These are phyloP conservation scores for Triticum timopheevii DNA, from an alignment of 176 grass and related monocot species.

Conservation along the genomic window DNA sequence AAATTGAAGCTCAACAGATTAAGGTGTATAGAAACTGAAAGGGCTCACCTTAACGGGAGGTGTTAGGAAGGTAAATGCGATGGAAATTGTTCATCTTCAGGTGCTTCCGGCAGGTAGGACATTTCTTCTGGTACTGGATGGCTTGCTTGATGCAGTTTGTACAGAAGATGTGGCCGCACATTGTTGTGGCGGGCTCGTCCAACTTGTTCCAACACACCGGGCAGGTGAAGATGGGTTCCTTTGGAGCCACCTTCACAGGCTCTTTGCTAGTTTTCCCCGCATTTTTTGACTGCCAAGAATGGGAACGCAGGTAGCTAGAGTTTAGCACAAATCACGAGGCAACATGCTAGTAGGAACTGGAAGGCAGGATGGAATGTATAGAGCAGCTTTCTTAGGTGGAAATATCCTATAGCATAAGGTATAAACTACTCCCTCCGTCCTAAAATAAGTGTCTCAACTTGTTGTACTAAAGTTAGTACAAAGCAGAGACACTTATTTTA, in stretches of 20 bases:
- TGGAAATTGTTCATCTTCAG: slow-evolving; percentile 60
- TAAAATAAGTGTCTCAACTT: too few relatives aligned
- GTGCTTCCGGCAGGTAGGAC: slow-evolving; percentile 73
- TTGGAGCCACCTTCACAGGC: slow-evolving; percentile 36
- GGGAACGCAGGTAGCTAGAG: not conserved
- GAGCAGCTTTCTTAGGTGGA: not conserved
- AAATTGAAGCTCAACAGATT: not conserved
- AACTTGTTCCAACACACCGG: slow-evolving; percentile 83
- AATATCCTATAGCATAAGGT: not conserved
- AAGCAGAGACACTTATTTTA: too few relatives aligned
- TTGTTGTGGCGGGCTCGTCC: slow-evolving; percentile 69
- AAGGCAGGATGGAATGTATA: not conserved
- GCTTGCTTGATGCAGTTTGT: slow-evolving; percentile 67
- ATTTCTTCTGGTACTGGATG: slow-evolving; percentile 86
- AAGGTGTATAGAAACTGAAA: not conserved
- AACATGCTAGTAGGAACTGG: slow-evolving; percentile 13
- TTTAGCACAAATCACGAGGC: not conserved
- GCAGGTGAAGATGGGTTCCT: slow-evolving; percentile 73
- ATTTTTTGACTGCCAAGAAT: slow-evolving; percentile 31
- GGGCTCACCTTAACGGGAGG: slow-evolving; percentile 33
- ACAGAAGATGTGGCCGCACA: slow-evolving; percentile 91
- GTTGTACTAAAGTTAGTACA: too few relatives aligned
- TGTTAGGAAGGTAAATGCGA: slow-evolving; percentile 74
- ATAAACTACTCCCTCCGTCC: too few relatives aligned
- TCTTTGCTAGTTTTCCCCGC: slow-evolving; percentile 20